Evolutionary conservation across 192 early-diverging fungal species (phyloP), one percentile per base, ranked within the genome.

Genomic region (Rhizophagus clarus): DNA sequence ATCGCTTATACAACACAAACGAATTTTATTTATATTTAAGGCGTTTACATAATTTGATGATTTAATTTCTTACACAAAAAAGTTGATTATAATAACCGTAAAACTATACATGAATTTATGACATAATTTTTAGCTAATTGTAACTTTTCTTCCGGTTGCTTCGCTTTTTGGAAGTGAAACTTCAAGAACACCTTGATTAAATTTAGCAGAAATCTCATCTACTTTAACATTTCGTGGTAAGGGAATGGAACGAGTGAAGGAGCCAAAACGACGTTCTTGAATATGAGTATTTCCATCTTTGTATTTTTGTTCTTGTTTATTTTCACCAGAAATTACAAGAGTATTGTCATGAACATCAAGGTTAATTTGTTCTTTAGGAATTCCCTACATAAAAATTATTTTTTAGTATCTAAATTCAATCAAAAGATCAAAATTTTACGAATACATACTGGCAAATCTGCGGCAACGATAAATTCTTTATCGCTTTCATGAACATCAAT

Each of bases 161-260:
- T 81, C 84, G 2, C 70, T 80, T 82, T 91, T 91, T 9, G 84
- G 83, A 61, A 91, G 32, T 28, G n/a, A 49, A 9, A 92, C 74
- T 77, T 87, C 81, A 37, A 92, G 79, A 22, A 92, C 81, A n/a
- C 91, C 91, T 72, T 92, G 79, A 8, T 91, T 74, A 66, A 88
- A 84, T 40, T 83, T 90, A 66, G 91, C 90, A 51, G 75, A 51
- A 37, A 90, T 88, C 12, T 87, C 82, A 2, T 88, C 86, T 17
- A 72, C 67, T 26, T 88, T 84, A 47, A 86, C 84, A 64, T 84
- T 84, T 6, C 74, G 51, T 12, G 91, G 89, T 28, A 92, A 82
- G n/a, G 83, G 74, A 72, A 92, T 73, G n/a, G 72, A 79, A 47
- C 89, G 87, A 17, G 81, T 80, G 80, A 87, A 92, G 63, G 66